Evolutionary conservation across 495 filamentous ascomycete genomes (phyloP).

Genomic region (Pseudoneurospora amorphoporcata): DNA sequence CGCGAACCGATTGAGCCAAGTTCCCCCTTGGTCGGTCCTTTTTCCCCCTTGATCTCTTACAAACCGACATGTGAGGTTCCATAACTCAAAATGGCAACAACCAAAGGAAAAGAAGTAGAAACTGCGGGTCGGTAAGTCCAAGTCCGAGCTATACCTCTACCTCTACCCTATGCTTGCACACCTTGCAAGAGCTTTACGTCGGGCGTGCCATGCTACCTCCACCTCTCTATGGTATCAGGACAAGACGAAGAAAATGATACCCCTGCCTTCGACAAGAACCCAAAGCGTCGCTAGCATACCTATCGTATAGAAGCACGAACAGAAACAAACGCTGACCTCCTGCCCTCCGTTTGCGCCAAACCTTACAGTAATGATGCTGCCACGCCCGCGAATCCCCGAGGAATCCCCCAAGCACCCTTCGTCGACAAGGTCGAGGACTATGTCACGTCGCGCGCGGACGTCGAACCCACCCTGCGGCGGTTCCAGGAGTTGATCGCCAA

Average conservation of each 20-base stretch:
- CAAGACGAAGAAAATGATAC: not conserved
- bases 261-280: not conserved
- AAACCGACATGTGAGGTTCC: not conserved
- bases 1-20: not conserved
- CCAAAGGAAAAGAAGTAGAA: constrained; percentile 24
- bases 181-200: constrained; percentile 7
- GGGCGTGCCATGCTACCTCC: not conserved
- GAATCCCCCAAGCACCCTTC: constrained; percentile 91
- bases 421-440: constrained; percentile 96
- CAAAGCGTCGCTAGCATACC: not conserved
- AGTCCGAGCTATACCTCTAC: not conserved
- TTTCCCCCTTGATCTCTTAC: not conserved
- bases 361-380: constrained; percentile 36
- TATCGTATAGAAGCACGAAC: not conserved
- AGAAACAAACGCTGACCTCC: not conserved
- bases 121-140: not conserved
- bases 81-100: constrained; percentile 16
- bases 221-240: not conserved
- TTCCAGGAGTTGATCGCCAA: constrained; percentile 99
- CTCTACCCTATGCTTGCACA: not conserved
- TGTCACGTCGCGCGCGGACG: constrained; percentile 73
- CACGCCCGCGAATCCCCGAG: constrained; percentile 71
- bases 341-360: not conserved
- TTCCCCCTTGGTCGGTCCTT: not conserved
- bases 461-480: constrained; percentile 77